phyloP scores from a whole-genome alignment of 2,329 filamentous ascomycete species.

The Dactylonectria macrodidyma region DNA sequence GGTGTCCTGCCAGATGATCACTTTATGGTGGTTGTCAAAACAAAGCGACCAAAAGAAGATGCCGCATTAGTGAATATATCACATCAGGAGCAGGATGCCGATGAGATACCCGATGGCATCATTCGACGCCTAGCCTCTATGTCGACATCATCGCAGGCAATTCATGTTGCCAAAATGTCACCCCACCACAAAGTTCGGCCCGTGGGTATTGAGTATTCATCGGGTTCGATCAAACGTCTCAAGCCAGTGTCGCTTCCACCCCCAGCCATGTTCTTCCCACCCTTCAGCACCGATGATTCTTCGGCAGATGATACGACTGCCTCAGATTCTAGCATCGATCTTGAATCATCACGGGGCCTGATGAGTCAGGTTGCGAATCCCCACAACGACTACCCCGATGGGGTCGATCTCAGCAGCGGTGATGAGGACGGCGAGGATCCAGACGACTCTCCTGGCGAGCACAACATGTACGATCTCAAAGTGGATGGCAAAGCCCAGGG shows the following conservation, averaged over 20 bases:
- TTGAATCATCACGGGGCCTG: conserved; percentile 49
- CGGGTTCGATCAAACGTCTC: conserved; percentile 59
- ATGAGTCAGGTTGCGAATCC: conserved; percentile 54
- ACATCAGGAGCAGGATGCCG: conserved; percentile 35
- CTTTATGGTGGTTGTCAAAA: conserved; percentile 70
- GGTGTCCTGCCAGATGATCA: conserved; percentile 76
- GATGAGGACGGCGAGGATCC: conserved; percentile 60
- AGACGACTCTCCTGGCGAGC: conserved; percentile 50
- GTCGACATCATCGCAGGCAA: conserved; percentile 56
- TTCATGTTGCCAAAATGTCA: conserved; percentile 13
- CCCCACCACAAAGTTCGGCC: conserved; percentile 15
- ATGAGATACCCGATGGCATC: conserved; percentile 58
- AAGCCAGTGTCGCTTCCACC: conserved; percentile 66
- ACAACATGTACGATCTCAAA: conserved; percentile 51
- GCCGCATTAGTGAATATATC: background rate
- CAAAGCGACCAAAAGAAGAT: conserved; percentile 58
- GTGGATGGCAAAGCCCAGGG: conserved; percentile 29
- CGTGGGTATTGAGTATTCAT: conserved; percentile 63
- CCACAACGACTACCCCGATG: conserved; percentile 59
- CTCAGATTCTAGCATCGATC: conserved; percentile 49
- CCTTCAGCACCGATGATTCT: conserved; percentile 60
- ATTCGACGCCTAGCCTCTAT: conserved; percentile 59
- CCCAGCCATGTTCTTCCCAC: conserved; percentile 66
- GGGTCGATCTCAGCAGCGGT: conserved; percentile 57
- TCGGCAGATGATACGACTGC: conserved; percentile 49